phyloP scores from a whole-genome alignment of 805 yeast genomes.

The Alloascoidea hylecoeti region DNA sequence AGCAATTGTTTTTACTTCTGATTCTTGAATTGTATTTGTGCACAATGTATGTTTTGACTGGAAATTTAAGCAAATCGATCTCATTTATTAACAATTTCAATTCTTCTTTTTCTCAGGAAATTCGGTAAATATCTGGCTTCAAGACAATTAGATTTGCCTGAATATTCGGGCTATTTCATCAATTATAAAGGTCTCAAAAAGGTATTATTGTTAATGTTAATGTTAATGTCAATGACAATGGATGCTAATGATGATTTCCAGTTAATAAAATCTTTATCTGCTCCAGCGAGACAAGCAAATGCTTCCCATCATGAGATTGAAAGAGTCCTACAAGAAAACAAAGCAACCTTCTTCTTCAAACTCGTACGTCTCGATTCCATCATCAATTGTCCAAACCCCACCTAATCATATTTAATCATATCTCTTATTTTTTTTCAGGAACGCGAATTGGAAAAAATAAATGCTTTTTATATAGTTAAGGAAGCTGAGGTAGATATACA shows the following conservation, averaged over 20 bases:
- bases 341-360: constrained; percentile 76
- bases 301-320: too few relatives aligned
- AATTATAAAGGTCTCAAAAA: constrained; percentile 90
- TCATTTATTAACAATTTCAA: too few relatives aligned
- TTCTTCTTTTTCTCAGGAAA: constrained; percentile 59
- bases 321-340: constrained; percentile 66
- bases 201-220: constrained; percentile 8
- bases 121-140: constrained; percentile 93
- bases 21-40: too few relatives aligned
- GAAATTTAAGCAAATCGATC: too few relatives aligned
- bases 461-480: constrained; percentile 76
- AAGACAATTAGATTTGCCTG: constrained; percentile 89
- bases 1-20: too few relatives aligned
- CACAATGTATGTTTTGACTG: too few relatives aligned
- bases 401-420: not conserved
- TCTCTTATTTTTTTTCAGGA: constrained; percentile 22
- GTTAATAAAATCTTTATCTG: constrained; percentile 70
- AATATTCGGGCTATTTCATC: constrained; percentile 85
- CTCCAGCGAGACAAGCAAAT: constrained; percentile 23
- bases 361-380: too few relatives aligned
- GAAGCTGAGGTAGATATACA: constrained; percentile 45
- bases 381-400: too few relatives aligned
- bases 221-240: constrained; percentile 1
- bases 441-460: constrained; percentile 91
- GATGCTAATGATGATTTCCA: constrained; percentile 4